These are phyloP conservation scores for Saturnispora dispora DNA, from an alignment of 805 yeast species.

Conservation along the genomic window DNA sequence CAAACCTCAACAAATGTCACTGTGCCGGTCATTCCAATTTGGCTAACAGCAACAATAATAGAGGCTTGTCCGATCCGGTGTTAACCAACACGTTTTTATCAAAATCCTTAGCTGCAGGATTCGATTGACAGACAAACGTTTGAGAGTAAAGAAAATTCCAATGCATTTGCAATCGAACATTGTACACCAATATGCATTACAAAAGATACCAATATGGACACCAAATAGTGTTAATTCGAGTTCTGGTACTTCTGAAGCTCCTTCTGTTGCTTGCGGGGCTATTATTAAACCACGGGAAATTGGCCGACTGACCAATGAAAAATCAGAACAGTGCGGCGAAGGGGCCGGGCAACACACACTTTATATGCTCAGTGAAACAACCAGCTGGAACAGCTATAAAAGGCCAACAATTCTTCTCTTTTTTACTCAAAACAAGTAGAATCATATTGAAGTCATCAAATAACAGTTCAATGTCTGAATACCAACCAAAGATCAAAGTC, in stretches of 20 bases:
- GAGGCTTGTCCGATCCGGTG: background rate
- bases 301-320: constrained; percentile 6
- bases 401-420: background rate
- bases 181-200: background rate
- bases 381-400: background rate
- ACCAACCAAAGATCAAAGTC: constrained; percentile 41
- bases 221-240: background rate
- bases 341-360: constrained; percentile 1
- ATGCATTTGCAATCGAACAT: too few relatives aligned
- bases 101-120: background rate
- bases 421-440: background rate
- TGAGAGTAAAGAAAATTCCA: background rate
- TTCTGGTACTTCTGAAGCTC: background rate
- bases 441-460: background rate
- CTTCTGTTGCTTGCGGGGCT: background rate
- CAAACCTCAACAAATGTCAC: background rate
- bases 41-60: background rate
- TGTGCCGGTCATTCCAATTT: background rate
- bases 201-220: background rate
- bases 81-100: background rate
- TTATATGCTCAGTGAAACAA: background rate
- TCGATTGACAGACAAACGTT: background rate
- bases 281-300: background rate
- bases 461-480: constrained; percentile 11
- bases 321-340: constrained; percentile 3